Evolutionary conservation across 352 stramenopile genomes (phyloP).

Genomic region (Globisporangium recalcitrans): DNA sequence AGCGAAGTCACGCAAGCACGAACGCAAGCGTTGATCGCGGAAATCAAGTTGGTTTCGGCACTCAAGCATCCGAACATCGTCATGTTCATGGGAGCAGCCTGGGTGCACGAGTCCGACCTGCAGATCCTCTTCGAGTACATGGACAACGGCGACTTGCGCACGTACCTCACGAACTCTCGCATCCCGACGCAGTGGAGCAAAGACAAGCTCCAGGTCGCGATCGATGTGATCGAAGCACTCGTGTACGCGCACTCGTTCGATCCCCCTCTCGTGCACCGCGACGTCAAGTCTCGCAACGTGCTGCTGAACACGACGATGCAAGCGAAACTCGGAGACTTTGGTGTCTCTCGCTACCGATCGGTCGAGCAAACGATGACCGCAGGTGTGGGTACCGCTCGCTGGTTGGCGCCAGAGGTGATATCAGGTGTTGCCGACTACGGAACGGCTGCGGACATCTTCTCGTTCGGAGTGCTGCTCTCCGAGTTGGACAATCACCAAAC

Average conservation of each 20-base stretch:
- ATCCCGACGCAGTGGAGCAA: neutral
- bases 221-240: conserved; percentile 45
- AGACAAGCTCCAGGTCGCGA: conserved; percentile 20
- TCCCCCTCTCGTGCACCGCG: conserved; percentile 47
- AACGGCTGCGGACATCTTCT: conserved; percentile 39
- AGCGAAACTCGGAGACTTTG: conserved; percentile 65
- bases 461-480: conserved; percentile 36
- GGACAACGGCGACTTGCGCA: neutral
- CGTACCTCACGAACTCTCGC: neutral
- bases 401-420: conserved; percentile 15
- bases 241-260: conserved; percentile 60
- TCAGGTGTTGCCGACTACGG: conserved; percentile 22
- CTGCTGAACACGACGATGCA: conserved; percentile 26
- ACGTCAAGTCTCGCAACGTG: conserved; percentile 61
- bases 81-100: conserved; percentile 2
- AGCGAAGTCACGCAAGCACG: neutral
- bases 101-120: neutral
- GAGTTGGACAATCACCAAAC: conserved; percentile 48
- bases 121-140: conserved; percentile 13
- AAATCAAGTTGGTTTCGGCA: conserved; percentile 8
- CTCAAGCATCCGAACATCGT: conserved; percentile 12
- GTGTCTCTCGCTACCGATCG: conserved; percentile 38
- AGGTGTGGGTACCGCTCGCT: neutral
- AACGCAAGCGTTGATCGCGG: too few relatives aligned
- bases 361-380: conserved; percentile 47